Evolutionary conservation across 1,284 basidiomycete genomes (phyloP), one percentile per base, ranked within the genome.

Genomic region (Rhizoctonia solani): DNA sequence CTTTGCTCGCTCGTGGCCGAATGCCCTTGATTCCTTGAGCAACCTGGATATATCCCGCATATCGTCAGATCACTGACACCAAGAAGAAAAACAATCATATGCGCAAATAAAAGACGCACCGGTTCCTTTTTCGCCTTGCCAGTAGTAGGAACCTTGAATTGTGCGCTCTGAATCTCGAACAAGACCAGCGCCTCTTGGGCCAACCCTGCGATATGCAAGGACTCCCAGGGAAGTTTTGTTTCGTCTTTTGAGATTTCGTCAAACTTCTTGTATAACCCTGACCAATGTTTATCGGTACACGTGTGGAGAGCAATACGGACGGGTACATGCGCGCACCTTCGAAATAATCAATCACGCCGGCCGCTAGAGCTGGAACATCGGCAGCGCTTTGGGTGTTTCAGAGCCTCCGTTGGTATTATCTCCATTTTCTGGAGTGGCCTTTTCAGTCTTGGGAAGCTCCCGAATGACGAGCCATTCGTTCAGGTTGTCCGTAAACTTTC

Each of bases 111-210:
- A 34, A 39, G 23, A 54, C 63, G 50, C 42, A 66, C 63, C 52
- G 63, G 63, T 2, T 66, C 63, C 41, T 66, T 66, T 66, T 66
- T 66, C 27, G 63, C 63, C 30, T 66, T 66, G 41, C 63, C 63
- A 1, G 63, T 66, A 8, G 42, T 42, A 16, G 63, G 63, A 9
- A 66, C 63, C 41, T 66, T 66, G 63, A 66, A 66, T 27, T 66
- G 63, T n/a, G 63, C 50, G 32, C 63, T 66, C 74, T 86, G 87
- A 29, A 87, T 78, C 13, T 79, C 76, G 68, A 92, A 81, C 9
- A 92, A 75, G 55, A 90, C 79, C 71, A 88, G 83, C 4, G 87
- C 89, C 79, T 93, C 92, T 75, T 93, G 90, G 0, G 84, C 82
- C 52, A 92, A 76, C 13, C 84, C 83, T 2, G 86, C 87, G 14